phyloP scores from a whole-genome alignment of 2,329 filamentous ascomycete species.

The Aspergillus brunneoviolaceus region DNA sequence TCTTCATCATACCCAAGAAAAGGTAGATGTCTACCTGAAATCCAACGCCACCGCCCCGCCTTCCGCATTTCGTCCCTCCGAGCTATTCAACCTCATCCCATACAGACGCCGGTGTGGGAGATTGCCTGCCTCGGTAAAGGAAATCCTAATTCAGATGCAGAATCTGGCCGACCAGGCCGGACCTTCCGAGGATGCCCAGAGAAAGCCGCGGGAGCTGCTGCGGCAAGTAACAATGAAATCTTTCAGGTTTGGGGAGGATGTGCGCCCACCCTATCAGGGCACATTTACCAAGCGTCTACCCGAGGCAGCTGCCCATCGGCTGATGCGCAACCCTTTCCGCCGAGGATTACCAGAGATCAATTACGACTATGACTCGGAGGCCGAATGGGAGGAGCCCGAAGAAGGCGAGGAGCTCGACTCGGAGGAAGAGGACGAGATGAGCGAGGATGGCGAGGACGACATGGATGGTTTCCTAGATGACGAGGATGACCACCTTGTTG shows the following conservation, averaged over 20 bases:
- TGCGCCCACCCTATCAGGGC: conserved; percentile 62
- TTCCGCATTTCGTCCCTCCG: conserved; percentile 32
- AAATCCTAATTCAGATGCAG: conserved; percentile 60
- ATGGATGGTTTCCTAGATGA: conserved; percentile 90
- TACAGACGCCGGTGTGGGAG: conserved; percentile 35
- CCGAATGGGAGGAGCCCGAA: conserved; percentile 66
- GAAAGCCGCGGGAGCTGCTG: conserved; percentile 42
- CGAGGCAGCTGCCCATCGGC: conserved; percentile 39
- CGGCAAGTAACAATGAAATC: conserved; percentile 56
- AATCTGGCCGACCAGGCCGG: conserved; percentile 41
- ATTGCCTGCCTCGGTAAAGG: conserved; percentile 51
- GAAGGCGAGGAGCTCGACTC: conserved; percentile 69
- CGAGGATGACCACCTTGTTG: conserved; percentile 65
- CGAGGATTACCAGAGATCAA: conserved; percentile 55
- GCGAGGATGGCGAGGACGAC: conserved; percentile 71
- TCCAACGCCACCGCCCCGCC: conserved; percentile 8
- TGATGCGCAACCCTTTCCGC: conserved; percentile 56
- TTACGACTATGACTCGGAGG: conserved; percentile 67
- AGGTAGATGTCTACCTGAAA: conserved; percentile 45
- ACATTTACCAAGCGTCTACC: conserved; percentile 56
- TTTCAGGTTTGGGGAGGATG: conserved; percentile 61
- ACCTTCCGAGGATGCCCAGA: conserved; percentile 24
- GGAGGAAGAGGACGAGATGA: conserved; percentile 63
- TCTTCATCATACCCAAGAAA: conserved; percentile 53
- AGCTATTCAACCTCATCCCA: conserved; percentile 41